Conservation (phyloP, 2,329 filamentous ascomycete species). For the Ophidiomyces ophidiicola region DNA sequence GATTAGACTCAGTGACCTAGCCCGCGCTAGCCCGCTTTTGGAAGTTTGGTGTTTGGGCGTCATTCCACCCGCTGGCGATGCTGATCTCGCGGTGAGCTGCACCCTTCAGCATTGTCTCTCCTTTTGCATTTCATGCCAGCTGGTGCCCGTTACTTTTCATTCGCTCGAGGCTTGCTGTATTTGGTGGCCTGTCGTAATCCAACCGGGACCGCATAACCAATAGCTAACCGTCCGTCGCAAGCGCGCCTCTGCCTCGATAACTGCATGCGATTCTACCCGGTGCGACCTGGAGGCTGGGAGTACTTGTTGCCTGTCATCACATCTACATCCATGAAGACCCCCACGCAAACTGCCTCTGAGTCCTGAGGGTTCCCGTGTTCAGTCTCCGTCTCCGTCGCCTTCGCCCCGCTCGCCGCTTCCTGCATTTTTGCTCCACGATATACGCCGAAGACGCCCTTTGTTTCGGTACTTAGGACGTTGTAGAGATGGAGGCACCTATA, state of each 20-base stretch:
- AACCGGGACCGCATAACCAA: no score
- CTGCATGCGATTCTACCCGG: no score
- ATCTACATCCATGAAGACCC: conserved; percentile 7
- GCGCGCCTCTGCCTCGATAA: no score
- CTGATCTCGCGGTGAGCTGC: not conserved
- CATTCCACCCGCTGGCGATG: conserved; percentile 3
- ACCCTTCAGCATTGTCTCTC: conserved; percentile 1
- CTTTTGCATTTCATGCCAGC: not conserved
- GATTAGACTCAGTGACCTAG: no score
- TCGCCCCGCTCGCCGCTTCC: conserved; percentile 4
- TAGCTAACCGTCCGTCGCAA: no score
- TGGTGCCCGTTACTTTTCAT: not conserved
- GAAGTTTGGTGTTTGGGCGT: conserved; percentile 4
- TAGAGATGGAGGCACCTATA: conserved; percentile 14
- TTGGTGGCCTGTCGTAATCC: not conserved
- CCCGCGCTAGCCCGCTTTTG: conserved; percentile 15
- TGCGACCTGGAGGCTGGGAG: no score
- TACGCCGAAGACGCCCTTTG: conserved; percentile 1
- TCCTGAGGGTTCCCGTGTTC: conserved; percentile 5
- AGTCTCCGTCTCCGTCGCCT: not conserved
- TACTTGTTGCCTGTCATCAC: not conserved
- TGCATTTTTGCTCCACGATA: conserved; percentile 2
- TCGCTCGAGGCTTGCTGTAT: not conserved
- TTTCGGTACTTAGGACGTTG: not conserved
- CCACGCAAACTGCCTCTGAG: conserved; percentile 4